Evolutionary conservation across 305 asterid genomes (phyloP).

Genomic region (Plantago lanceolata): DNA sequence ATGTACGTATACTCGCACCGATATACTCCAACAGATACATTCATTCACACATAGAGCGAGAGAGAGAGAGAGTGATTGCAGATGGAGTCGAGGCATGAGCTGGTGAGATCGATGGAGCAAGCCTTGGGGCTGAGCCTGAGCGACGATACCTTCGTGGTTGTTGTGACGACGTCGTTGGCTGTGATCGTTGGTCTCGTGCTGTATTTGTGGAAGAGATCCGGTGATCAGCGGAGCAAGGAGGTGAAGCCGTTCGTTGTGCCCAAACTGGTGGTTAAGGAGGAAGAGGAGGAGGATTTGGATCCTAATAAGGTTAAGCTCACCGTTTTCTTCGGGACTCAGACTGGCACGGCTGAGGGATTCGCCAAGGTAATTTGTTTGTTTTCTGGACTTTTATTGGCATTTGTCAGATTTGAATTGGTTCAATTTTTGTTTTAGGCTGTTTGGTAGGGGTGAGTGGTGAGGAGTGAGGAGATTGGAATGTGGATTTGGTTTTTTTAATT

Average conservation of each 20-base stretch:
- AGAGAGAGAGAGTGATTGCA: not conserved
- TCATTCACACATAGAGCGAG: not conserved
- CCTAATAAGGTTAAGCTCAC: slow-evolving; percentile 52
- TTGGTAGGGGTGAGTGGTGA: not conserved
- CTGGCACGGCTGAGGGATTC: slow-evolving; percentile 79
- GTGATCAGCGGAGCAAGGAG: slow-evolving; percentile 42
- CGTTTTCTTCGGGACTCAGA: slow-evolving; percentile 67
- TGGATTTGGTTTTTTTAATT: not conserved
- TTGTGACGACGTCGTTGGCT: slow-evolving; percentile 55
- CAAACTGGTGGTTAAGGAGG: slow-evolving; percentile 31
- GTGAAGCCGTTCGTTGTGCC: slow-evolving; percentile 41
- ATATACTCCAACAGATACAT: not conserved
- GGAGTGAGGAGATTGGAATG: too few relatives aligned
- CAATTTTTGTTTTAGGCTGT: not conserved
- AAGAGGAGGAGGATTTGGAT: slow-evolving; percentile 47
- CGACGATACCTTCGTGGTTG: slow-evolving; percentile 41
- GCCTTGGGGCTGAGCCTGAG: slow-evolving; percentile 50
- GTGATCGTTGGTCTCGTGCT: slow-evolving; percentile 45
- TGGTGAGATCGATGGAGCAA: slow-evolving; percentile 49
- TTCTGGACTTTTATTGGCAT: not conserved
- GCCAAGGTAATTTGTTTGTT: slow-evolving; percentile 43
- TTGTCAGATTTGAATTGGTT: not conserved
- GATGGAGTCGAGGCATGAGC: slow-evolving; percentile 51
- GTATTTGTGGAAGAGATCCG: slow-evolving; percentile 55
- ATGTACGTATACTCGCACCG: not conserved